A percentile compares a stretch with the other conserved stretches of the same genome.
Conservation (phyloP, 2,329 filamentous ascomycete genomes). For the Neopestalotiopsis rosae region DNA sequence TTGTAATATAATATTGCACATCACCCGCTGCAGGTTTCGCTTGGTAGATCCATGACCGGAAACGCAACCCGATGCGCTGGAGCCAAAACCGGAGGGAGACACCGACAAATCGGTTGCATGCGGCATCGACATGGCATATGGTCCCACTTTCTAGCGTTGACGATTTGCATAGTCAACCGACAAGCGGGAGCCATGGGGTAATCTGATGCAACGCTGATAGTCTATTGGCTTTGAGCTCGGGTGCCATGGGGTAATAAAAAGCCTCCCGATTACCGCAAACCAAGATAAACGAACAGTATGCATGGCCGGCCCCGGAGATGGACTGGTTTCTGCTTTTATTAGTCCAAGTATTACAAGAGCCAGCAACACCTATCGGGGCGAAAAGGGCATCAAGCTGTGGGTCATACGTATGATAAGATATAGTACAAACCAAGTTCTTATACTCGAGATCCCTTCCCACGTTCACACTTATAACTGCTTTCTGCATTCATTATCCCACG, state of each 20-base stretch:
- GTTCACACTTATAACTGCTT: too few relatives aligned
- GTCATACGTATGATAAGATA: too few relatives aligned
- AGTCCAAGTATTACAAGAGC: too few relatives aligned
- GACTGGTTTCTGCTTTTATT: neutral
- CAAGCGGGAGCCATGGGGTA: neutral
- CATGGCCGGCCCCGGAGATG: neutral
- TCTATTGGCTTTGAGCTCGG: neutral
- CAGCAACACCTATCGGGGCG: too few relatives aligned
- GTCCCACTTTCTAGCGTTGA: neutral
- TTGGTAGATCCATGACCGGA: neutral
- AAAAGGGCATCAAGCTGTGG: too few relatives aligned
- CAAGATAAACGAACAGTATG: neutral
- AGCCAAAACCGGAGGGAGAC: neutral
- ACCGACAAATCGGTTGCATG: neutral
- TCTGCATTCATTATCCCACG: too few relatives aligned
- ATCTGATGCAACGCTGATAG: neutral
- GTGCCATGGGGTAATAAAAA: neutral
- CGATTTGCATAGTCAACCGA: slow-evolving; percentile 5
- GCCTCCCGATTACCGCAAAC: neutral
- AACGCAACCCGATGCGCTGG: neutral
- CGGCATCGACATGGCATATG: neutral
- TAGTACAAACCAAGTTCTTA: too few relatives aligned
- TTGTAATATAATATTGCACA: neutral
- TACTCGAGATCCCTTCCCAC: too few relatives aligned
- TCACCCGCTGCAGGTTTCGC: too few relatives aligned